Evolutionary conservation across 768 basidiomycete genomes (phyloP).

Genomic region (Trametes cingulata): DNA sequence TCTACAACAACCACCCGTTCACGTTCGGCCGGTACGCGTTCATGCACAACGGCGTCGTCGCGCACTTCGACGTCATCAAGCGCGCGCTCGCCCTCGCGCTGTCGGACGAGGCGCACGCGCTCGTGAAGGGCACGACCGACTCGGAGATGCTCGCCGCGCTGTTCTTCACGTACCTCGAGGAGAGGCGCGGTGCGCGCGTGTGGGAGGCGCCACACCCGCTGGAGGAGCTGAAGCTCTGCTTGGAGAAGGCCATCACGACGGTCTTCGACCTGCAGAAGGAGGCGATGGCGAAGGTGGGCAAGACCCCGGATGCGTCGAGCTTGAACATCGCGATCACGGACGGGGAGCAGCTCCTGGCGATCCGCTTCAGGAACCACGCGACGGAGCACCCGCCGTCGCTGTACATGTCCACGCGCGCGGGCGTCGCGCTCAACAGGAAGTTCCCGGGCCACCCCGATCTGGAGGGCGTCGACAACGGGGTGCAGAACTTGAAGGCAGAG

Average conservation of each 20-base stretch:
- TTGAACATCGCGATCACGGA: slow-evolving; percentile 35
- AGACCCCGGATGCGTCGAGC: slow-evolving; percentile 26
- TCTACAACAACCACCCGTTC: slow-evolving; percentile 32
- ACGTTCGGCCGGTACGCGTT: slow-evolving; percentile 31
- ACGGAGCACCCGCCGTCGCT: slow-evolving; percentile 36
- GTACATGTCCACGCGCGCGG: slow-evolving; percentile 36
- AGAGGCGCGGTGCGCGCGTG: slow-evolving; percentile 18
- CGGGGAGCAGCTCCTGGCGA: slow-evolving; percentile 34
- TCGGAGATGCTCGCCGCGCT: slow-evolving; percentile 34
- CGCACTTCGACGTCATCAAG: slow-evolving; percentile 26
- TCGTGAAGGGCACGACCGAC: slow-evolving; percentile 35
- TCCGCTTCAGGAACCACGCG: slow-evolving; percentile 34
- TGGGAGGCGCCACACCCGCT: slow-evolving; percentile 30
- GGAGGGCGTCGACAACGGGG: slow-evolving; percentile 20
- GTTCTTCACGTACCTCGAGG: slow-evolving; percentile 33
- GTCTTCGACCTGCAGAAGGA: slow-evolving; percentile 29
- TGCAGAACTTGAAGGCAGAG: slow-evolving; percentile 22
- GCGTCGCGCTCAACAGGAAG: slow-evolving; percentile 36
- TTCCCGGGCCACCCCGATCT: slow-evolving; percentile 36
- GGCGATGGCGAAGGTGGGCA: slow-evolving; percentile 19
- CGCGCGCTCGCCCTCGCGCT: slow-evolving; percentile 18
- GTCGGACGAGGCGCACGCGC: slow-evolving; percentile 23
- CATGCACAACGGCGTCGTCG: slow-evolving; percentile 35
- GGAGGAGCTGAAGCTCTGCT: slow-evolving; percentile 24
- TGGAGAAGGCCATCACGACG: slow-evolving; percentile 30